Base-by-base conservation (phyloP, 106 monocot species). In the Narthecium ossifragum region DNA sequence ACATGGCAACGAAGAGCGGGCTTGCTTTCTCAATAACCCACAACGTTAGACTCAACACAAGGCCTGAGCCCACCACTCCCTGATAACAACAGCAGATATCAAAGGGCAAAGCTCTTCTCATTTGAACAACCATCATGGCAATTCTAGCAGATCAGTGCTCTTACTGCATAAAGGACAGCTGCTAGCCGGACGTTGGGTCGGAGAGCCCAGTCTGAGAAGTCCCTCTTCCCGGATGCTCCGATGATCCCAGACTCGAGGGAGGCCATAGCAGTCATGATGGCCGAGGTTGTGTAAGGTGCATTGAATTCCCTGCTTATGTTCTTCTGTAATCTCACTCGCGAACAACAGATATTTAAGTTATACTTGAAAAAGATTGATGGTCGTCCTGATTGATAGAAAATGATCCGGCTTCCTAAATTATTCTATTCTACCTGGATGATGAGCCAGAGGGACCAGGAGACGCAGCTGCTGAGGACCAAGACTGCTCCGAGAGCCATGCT, bases 371-470 rank as follows among this genome's bases (percentile, higher is more conserved):
- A n/a, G 5, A n/a, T n/a, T n/a, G 36, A 37, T 11, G 11, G 11
- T 37, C 7, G 5, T 37, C 5, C 11, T 6, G 11, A 11, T 6
- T 37, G 36, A 37, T 5, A 5, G 5, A 6, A 37, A 37, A 39
- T 11, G 15, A 15, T 39, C 15, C 15, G 15, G 2, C 1, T 15
- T 39, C 29, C 17, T 13, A 17, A 11, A n/a, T 8, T 11, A 27
- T 32, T 21, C 21, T 29, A 31, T n/a, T n/a, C n/a, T n/a, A 82
- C 82, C 51, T 93, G 81, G 20, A 93, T 58, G 57, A 93, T 85
- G 77, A 88, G 85, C 93, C 93, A 93, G 6, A 80, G 20, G 13
- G 88, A 67, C 81, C 82, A 85, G 0, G 85, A 73, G 24, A 77
- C 14, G 61, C 88, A 88, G 57, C 88, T 93, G 22, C 33, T 71